Evolutionary conservation across 2,329 filamentous ascomycete genomes (phyloP).

Genomic region (Alternaria triticimaculans): DNA sequence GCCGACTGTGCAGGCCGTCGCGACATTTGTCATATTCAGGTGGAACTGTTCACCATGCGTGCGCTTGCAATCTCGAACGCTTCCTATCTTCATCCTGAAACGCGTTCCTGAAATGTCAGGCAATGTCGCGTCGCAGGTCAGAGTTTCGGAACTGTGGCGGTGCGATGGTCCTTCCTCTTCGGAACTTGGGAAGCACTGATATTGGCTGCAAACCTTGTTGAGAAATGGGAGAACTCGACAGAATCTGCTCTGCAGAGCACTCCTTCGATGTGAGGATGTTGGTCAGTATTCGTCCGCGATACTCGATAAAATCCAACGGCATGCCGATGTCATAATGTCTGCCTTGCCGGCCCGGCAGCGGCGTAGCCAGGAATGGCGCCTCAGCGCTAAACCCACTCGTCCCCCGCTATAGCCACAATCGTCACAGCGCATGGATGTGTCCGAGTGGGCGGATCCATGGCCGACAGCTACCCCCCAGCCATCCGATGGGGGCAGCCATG

Average conservation of each 20-base stretch:
- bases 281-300: not conserved
- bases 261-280: not conserved
- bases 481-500: constrained; percentile 5
- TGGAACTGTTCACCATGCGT: not conserved
- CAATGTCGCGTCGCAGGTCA: not conserved
- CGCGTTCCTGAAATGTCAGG: not conserved
- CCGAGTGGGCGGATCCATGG: not conserved
- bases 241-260: not conserved
- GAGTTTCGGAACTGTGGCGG: constrained; percentile 1
- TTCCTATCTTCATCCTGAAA: constrained; percentile 3
- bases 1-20: not conserved
- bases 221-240: not conserved
- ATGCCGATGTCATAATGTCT: not conserved
- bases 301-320: not conserved
- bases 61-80: not conserved
- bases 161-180: not conserved
- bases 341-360: constrained; percentile 3
- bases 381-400: constrained; percentile 7
- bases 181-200: not conserved
- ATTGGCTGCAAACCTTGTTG: not conserved
- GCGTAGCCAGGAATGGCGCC: not conserved
- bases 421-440: constrained; percentile 6
- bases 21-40: not conserved
- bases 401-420: constrained; percentile 13
- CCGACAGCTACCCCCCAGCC: constrained; percentile 10